Base-by-base conservation (phyloP, 208 protist species). In the Trypanosoma rangeli region DNA sequence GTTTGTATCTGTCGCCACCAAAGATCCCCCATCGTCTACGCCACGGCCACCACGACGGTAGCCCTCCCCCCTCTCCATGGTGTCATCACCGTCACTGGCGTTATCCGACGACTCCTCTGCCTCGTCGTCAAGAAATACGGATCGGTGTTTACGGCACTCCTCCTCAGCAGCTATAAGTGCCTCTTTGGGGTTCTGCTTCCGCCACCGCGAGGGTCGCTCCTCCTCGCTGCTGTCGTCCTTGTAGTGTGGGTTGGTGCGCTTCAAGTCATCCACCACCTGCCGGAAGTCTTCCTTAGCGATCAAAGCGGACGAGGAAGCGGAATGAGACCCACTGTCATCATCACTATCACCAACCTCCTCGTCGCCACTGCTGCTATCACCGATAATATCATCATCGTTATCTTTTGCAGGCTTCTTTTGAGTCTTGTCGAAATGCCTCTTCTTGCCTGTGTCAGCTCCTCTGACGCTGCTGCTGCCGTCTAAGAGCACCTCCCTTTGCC, bases 41-140 rank as follows among this genome's bases (percentile, higher is more conserved):
- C 28, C 56, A 26, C 53, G 49, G 26, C 28, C 18, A 26, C 56
- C 60, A 18, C 55, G 73, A 22, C 35, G 22, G 22, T 20, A 29
- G 53, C 20, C 5, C 5, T 50, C 46, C 2, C 24, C 28, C 35
- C 73, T 42, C 50, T 72, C 72, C 39, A 55, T 73, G 22, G 78
- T 73, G 15, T 76, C 74, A 22, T 80, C 48, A 4, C 60, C 63
- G 7, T 29, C 64, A 31, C 15, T 33, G 16, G 20, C 68, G 52
- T 56, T 42, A 66, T 31, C 31, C 26, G 60, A 39, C 7, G 64
- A 16, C 29, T 60, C 86, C 68, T 90, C 84, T 2, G 89, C 89
- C 70, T 94, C 89, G 44, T 94, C 89, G 60, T 94, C 86, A 31
- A 94, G 83, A 63, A 86, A 94, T 10, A 78, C 78, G 12, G 85